phyloP scores from a whole-genome alignment of 768 basidiomycete genomes.

The Cystobasidium tubakii region DNA sequence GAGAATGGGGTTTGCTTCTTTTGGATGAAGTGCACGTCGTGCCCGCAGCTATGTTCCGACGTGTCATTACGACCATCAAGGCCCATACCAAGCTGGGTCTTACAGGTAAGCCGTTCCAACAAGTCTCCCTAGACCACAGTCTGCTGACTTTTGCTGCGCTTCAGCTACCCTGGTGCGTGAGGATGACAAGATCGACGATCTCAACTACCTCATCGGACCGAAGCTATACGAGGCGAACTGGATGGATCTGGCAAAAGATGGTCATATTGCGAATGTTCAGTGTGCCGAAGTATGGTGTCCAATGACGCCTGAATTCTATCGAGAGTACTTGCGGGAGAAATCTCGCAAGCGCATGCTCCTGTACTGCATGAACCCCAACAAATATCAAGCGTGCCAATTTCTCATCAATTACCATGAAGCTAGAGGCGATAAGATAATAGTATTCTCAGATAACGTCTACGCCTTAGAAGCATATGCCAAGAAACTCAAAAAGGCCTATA shows the following conservation, averaged over 20 bases:
- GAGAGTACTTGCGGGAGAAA: slow-evolving; percentile 88
- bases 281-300: slow-evolving; percentile 99
- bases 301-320: slow-evolving; percentile 99
- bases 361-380: slow-evolving; percentile 99
- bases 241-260: slow-evolving; percentile 99
- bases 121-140: neutral
- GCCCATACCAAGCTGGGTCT: slow-evolving; percentile 96
- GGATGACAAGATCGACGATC: slow-evolving; percentile 95
- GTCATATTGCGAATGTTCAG: slow-evolving; percentile 99
- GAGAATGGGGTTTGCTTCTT: slow-evolving; percentile 98
- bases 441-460: slow-evolving; percentile 97
- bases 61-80: slow-evolving; percentile 96
- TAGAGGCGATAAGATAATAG: slow-evolving; percentile 97
- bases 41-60: slow-evolving; percentile 95
- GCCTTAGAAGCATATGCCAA: slow-evolving; percentile 90
- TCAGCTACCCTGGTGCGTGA: slow-evolving; percentile 94
- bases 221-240: slow-evolving; percentile 99
- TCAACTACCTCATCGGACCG: slow-evolving; percentile 98
- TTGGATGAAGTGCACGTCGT: slow-evolving; percentile 99
- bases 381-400: slow-evolving; percentile 98
- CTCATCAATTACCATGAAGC: slow-evolving; percentile 96
- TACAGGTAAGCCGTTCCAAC: slow-evolving; percentile 61
- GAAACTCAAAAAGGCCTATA: slow-evolving; percentile 86
- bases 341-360: slow-evolving; percentile 89
- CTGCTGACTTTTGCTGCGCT: neutral